phyloP scores from a whole-genome alignment of 805 yeast species.

The Ogataea allantospora region DNA sequence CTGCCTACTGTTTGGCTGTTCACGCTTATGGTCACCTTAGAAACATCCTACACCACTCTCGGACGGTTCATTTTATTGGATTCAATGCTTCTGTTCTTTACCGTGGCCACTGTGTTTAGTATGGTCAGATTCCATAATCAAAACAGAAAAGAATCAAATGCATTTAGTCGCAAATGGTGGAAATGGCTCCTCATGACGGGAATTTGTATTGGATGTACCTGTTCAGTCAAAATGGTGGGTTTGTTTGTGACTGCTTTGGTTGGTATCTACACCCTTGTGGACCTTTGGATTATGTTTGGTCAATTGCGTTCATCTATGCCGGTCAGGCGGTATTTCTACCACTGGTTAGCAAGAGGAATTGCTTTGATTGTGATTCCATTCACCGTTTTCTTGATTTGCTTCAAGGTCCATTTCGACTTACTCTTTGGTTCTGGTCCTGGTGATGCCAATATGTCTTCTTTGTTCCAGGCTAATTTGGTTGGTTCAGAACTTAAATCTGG shows the following conservation, averaged over 20 bases:
- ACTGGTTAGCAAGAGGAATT: conserved; percentile 66
- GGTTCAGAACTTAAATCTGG: conserved; percentile 65
- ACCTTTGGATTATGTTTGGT: conserved; percentile 88
- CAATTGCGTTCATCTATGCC: conserved; percentile 49
- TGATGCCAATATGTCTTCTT: conserved; percentile 84
- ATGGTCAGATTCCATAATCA: conserved; percentile 69
- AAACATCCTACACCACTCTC: conserved; percentile 78
- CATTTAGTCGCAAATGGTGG: conserved; percentile 85
- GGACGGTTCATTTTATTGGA: conserved; percentile 89
- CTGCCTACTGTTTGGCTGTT: conserved; percentile 73
- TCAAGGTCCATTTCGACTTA: conserved; percentile 74
- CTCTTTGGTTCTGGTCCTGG: conserved; percentile 79
- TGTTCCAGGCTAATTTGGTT: conserved; percentile 82
- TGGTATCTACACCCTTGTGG: conserved; percentile 86
- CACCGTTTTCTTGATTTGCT: conserved; percentile 58
- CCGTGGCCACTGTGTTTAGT: conserved; percentile 75
- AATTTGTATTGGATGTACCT: conserved; percentile 80
- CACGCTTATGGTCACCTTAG: conserved; percentile 76
- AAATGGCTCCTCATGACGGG: conserved; percentile 87
- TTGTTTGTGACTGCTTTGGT: conserved; percentile 82
- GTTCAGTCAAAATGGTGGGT: conserved; percentile 97
- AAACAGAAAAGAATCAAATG: conserved; percentile 42
- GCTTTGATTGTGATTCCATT: conserved; percentile 67
- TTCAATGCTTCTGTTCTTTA: conserved; percentile 86
- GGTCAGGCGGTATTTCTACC: conserved; percentile 49